phyloP scores from a whole-genome alignment of 2,329 filamentous ascomycete species.

The Aspergillus glaucus region DNA sequence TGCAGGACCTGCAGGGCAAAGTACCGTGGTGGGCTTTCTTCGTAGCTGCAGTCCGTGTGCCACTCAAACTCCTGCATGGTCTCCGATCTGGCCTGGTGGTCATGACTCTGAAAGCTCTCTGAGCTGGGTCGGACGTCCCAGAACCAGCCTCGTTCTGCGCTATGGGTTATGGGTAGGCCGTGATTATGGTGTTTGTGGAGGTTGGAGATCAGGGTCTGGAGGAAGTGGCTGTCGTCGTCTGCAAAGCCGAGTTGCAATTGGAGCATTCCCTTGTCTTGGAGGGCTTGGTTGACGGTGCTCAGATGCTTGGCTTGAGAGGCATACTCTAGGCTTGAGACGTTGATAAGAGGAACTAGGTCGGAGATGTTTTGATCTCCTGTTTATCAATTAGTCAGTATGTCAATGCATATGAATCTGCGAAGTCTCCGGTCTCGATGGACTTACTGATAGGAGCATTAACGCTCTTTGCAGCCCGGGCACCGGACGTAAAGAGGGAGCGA shows the following conservation, averaged over 20 bases:
- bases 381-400: too few relatives aligned
- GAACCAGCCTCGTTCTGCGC: not conserved
- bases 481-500: too few relatives aligned
- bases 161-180: not conserved
- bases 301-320: not conserved
- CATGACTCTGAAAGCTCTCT: slow-evolving; percentile 22
- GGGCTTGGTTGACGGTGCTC: not conserved
- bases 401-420: too few relatives aligned
- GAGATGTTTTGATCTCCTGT: too few relatives aligned
- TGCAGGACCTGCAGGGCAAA: slow-evolving; percentile 39
- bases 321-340: not conserved
- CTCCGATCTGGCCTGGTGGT: slow-evolving; percentile 34
- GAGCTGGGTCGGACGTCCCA: not conserved
- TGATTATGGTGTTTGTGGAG: not conserved
- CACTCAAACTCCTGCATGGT: slow-evolving; percentile 39
- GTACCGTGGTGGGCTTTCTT: slow-evolving; percentile 28
- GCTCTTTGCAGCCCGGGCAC: too few relatives aligned
- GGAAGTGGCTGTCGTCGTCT: not conserved
- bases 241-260: not conserved
- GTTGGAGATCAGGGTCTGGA: not conserved
- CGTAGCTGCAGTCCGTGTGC: slow-evolving; percentile 42
- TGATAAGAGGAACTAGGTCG: not conserved
- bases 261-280: not conserved
- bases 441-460: too few relatives aligned
- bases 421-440: too few relatives aligned